Evolutionary conservation across 352 stramenopile genomes (phyloP).

Genomic region (Thalassiosira exigua): DNA sequence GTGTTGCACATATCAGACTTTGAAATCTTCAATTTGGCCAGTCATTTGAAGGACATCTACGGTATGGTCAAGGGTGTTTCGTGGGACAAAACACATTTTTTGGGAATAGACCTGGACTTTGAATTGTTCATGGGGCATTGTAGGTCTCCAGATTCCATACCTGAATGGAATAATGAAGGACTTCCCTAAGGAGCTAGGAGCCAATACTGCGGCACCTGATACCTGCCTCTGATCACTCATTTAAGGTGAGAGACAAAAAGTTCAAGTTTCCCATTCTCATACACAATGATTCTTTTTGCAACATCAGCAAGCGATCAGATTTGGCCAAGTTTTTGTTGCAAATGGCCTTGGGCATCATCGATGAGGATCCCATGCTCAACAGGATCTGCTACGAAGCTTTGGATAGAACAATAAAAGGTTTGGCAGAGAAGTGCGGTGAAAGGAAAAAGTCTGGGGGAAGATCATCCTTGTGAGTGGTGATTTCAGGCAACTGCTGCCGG

Average conservation of each 20-base stretch:
- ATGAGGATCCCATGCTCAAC: conserved; percentile 19
- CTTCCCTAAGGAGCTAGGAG: conserved; percentile 11
- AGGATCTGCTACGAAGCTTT: conserved; percentile 12
- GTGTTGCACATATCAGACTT: conserved; percentile 22
- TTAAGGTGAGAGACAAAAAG: conserved; percentile 29
- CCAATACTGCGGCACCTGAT: conserved; percentile 2
- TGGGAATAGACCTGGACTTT: conserved; percentile 53
- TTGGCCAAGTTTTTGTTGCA: neutral
- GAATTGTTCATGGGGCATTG: conserved; percentile 11
- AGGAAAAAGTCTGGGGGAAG: conserved; percentile 19
- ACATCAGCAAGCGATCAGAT: conserved; percentile 10
- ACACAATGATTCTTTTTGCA: conserved; percentile 15
- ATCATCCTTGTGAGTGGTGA: conserved; percentile 15
- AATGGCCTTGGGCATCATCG: conserved; percentile 9
- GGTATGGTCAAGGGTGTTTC: conserved; percentile 13
- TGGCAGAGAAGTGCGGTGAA: neutral
- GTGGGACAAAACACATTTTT: conserved; percentile 45
- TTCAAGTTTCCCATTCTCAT: conserved; percentile 14
- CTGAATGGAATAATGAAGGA: conserved; percentile 31
- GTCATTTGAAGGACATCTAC: conserved; percentile 34
- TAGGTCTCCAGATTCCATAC: conserved; percentile 33
- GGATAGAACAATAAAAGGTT: conserved; percentile 10
- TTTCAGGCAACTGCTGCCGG: conserved; percentile 22
- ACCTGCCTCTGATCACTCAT: conserved; percentile 15
- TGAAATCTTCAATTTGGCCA: conserved; percentile 17